phyloP scores from a whole-genome alignment of 208 protist genomes.

The Strigomonas galati region DNA sequence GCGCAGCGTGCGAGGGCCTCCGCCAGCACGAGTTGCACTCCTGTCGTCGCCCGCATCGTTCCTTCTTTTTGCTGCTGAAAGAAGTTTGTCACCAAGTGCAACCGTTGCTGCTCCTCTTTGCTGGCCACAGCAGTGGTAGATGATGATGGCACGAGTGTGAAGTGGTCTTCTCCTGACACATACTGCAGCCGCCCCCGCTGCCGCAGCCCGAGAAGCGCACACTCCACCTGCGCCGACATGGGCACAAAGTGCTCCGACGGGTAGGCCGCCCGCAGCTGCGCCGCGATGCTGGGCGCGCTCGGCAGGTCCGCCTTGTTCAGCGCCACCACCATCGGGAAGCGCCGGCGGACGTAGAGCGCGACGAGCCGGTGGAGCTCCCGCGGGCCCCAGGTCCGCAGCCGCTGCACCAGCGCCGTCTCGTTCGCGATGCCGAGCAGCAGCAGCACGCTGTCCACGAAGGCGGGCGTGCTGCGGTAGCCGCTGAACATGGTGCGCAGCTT shows the following conservation, averaged over 20 bases:
- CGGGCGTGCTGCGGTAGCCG: conserved; percentile 82
- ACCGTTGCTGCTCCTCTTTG: conserved; percentile 14
- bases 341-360: conserved; percentile 81
- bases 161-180: conserved; percentile 36
- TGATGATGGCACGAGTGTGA: conserved; percentile 1
- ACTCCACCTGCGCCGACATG: conserved; percentile 79
- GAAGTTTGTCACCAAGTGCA: conserved; percentile 30
- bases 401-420: conserved; percentile 27
- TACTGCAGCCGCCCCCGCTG: conserved; percentile 56
- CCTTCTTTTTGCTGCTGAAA: conserved; percentile 17
- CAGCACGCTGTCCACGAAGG: conserved; percentile 72
- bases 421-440: conserved; percentile 44
- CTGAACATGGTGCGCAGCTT: conserved; percentile 90
- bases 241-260: conserved; percentile 72
- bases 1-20: conserved; percentile 59
- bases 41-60: conserved; percentile 25
- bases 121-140: background rate
- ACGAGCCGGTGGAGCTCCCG: conserved; percentile 86
- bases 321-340: conserved; percentile 90
- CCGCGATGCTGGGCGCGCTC: conserved; percentile 35
- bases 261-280: conserved; percentile 43
- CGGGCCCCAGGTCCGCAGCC: conserved; percentile 54
- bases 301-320: conserved; percentile 91
- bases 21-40: conserved; percentile 79
- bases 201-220: conserved; percentile 61